Percentiles rank a stretch among this genome's conserved stretches.
These are phyloP conservation scores for Macrotyloma uniflorum DNA, from an alignment of 306 rosid genomes.

Conservation along the genomic window DNA sequence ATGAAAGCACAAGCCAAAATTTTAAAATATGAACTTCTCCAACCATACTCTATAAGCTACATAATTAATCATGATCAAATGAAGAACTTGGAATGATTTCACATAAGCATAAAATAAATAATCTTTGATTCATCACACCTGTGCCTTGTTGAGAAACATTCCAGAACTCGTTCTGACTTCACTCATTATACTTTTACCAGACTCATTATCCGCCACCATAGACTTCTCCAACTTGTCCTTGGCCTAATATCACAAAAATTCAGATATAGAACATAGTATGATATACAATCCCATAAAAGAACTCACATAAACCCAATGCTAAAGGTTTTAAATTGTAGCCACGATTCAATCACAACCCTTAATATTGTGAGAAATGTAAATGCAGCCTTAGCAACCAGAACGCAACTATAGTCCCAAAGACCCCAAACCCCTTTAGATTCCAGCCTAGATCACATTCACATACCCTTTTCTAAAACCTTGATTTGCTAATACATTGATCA, in stretches of 20 bases:
- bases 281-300: background rate
- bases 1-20: background rate
- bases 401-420: background rate
- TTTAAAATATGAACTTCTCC: background rate
- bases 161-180: slow-evolving; percentile 95
- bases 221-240: slow-evolving; percentile 82
- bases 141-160: slow-evolving; percentile 77
- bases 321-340: background rate
- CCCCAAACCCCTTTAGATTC: background rate
- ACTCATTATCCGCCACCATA: slow-evolving; percentile 89
- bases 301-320: background rate
- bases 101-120: background rate
- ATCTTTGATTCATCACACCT: slow-evolving; percentile 50
- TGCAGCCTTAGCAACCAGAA: background rate
- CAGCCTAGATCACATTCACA: background rate
- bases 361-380: background rate
- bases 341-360: background rate
- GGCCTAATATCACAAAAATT: slow-evolving; percentile 58
- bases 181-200: slow-evolving; percentile 80
- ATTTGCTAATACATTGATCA: background rate
- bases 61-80: background rate
- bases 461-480: background rate
- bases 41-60: background rate
- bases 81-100: background rate
- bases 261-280: background rate